Conservation (phyloP, 2,329 filamentous ascomycete genomes). For the Stachybotrys chartarum region DNA sequence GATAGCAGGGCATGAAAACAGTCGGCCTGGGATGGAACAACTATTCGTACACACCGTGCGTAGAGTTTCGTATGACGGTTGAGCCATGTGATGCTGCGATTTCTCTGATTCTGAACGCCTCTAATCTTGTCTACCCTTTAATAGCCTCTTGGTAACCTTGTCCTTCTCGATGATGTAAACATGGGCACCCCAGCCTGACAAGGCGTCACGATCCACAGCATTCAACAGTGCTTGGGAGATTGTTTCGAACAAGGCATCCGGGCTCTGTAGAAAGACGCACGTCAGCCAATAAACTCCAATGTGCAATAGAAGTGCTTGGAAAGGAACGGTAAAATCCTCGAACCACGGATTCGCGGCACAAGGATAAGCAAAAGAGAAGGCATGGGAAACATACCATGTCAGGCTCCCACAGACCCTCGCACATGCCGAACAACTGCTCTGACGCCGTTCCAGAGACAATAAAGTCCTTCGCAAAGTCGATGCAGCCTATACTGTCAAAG, state of each 20-base stretch:
- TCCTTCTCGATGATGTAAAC: slow-evolving; percentile 99
- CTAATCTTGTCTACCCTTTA: slow-evolving; percentile 96
- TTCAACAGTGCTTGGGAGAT: slow-evolving; percentile 94
- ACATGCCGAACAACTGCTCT: slow-evolving; percentile 98
- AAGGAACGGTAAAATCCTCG: slow-evolving; percentile 5
- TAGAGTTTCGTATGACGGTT: background rate
- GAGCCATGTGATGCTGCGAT: background rate
- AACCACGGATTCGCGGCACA: background rate
- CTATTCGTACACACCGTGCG: background rate
- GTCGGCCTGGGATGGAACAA: background rate
- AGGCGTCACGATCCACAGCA: slow-evolving; percentile 90
- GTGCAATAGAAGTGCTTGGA: slow-evolving; percentile 2
- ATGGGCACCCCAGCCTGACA: slow-evolving; percentile 96
- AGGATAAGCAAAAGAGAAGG: background rate
- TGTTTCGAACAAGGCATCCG: slow-evolving; percentile 96
- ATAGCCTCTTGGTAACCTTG: slow-evolving; percentile 97
- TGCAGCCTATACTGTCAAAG: slow-evolving; percentile 98
- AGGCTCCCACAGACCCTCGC: slow-evolving; percentile 95
- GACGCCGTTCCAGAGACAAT: slow-evolving; percentile 95
- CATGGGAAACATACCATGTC: slow-evolving; percentile 65
- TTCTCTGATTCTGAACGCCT: slow-evolving; percentile 2
- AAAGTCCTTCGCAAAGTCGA: slow-evolving; percentile 99
- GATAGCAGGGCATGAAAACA: no score
- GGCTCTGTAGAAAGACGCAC: slow-evolving; percentile 44
- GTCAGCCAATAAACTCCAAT: background rate